Evolutionary conservation across 1,284 basidiomycete species (phyloP).

Genomic region (Ustilago bromivora): DNA sequence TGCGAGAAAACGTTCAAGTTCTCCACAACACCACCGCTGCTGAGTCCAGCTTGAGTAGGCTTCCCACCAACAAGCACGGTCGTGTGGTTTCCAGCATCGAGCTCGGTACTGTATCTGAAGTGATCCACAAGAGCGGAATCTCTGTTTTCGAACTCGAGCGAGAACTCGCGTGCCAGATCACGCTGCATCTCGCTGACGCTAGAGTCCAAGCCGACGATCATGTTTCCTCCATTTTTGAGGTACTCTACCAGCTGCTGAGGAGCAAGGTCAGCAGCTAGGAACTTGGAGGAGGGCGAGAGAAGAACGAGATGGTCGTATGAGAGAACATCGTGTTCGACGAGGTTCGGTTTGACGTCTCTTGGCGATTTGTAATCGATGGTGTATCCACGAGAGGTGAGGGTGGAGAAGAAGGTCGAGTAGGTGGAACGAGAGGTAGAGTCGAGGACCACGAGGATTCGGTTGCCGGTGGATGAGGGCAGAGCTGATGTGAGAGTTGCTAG

Average conservation of each 20-base stretch:
- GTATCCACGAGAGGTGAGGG: slow-evolving; percentile 53
- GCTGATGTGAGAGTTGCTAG: slow-evolving; percentile 24
- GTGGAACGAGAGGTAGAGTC: slow-evolving; percentile 17
- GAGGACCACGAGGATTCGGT: slow-evolving; percentile 60
- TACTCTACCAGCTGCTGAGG: slow-evolving; percentile 85
- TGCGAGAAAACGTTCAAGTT: slow-evolving; percentile 65
- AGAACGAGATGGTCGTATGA: slow-evolving; percentile 64
- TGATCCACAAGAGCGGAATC: slow-evolving; percentile 72
- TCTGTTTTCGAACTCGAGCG: slow-evolving; percentile 72
- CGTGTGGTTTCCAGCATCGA: slow-evolving; percentile 59
- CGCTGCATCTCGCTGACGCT: slow-evolving; percentile 72
- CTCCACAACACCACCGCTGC: slow-evolving; percentile 39
- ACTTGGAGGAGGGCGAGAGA: slow-evolving; percentile 68
- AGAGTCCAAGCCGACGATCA: slow-evolving; percentile 83
- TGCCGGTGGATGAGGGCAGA: slow-evolving; percentile 56
- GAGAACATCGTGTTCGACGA: slow-evolving; percentile 58
- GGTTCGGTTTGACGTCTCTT: slow-evolving; percentile 34
- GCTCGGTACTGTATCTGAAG: slow-evolving; percentile 61
- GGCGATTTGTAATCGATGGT: slow-evolving; percentile 41
- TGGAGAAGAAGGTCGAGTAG: slow-evolving; percentile 50
- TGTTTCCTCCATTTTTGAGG: slow-evolving; percentile 79
- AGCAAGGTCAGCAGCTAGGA: slow-evolving; percentile 80
- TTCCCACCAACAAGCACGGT: slow-evolving; percentile 55
- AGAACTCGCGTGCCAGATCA: slow-evolving; percentile 74
- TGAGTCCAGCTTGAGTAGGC: slow-evolving; percentile 6